Percentiles rank a stretch among this genome's conserved stretches.
Conservation (phyloP, 2,329 filamentous ascomycete genomes). For the Exophiala phaeomuriformis region DNA sequence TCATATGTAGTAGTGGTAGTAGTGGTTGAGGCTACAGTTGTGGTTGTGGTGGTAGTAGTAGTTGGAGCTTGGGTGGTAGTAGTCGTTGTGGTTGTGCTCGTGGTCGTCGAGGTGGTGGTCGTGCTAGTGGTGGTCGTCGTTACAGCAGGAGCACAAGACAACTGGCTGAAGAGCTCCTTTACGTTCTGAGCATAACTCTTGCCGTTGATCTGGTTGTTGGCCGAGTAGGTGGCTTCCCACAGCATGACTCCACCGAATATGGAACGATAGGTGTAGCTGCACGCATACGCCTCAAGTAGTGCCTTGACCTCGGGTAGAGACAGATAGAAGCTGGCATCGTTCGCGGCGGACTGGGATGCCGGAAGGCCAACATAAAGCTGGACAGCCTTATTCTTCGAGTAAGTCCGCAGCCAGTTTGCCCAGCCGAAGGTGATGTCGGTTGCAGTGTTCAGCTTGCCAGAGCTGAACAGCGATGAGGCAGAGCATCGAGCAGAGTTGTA, state of each 20-base stretch:
- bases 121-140: constrained; percentile 17
- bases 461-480: constrained; percentile 32
- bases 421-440: constrained; percentile 44
- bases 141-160: constrained; percentile 10
- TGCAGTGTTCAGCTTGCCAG: constrained; percentile 29
- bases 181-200: constrained; percentile 43
- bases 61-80: constrained; percentile 12
- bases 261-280: constrained; percentile 30
- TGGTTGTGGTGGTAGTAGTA: constrained; percentile 7
- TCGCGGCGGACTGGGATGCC: constrained; percentile 29
- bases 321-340: constrained; percentile 40
- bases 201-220: constrained; percentile 41
- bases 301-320: constrained; percentile 39
- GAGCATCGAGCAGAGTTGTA: constrained; percentile 50
- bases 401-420: constrained; percentile 34
- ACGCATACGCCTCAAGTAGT: constrained; percentile 40
- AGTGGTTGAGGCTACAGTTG: background rate
- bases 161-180: constrained; percentile 38
- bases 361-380: constrained; percentile 51
- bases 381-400: constrained; percentile 35
- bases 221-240: constrained; percentile 49
- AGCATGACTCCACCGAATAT: constrained; percentile 55
- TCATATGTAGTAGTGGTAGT: constrained; percentile 1
- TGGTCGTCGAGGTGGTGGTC: constrained; percentile 6
- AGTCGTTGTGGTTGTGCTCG: constrained; percentile 11